Conservation (phyloP, 495 filamentous ascomycete species). For the Neurospora tetraspora region DNA sequence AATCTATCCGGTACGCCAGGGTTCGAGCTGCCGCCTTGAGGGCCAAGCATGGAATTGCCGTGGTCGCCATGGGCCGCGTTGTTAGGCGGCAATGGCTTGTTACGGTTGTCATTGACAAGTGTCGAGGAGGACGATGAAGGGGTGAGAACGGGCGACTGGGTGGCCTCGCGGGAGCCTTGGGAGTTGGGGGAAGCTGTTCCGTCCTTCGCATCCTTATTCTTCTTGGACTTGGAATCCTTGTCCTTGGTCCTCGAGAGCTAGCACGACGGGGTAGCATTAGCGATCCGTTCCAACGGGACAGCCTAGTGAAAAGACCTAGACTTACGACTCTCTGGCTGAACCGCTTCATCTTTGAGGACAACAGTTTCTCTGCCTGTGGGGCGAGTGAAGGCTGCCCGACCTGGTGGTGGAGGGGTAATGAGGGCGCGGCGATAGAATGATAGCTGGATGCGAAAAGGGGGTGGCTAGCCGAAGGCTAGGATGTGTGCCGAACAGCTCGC, state of each 20-base stretch:
- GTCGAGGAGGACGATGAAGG: conserved; percentile 81
- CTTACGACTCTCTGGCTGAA: conserved; percentile 94
- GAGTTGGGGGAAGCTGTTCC: conserved; percentile 69
- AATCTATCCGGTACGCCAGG: conserved; percentile 35
- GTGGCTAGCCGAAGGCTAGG: background rate
- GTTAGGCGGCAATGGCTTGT: conserved; percentile 63
- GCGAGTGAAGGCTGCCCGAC: conserved; percentile 24
- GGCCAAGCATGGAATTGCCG: conserved; percentile 31
- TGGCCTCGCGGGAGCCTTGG: conserved; percentile 39
- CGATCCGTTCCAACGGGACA: conserved; percentile 6
- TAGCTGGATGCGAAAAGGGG: background rate
- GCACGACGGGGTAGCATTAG: conserved; percentile 22
- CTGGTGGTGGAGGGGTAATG: conserved; percentile 16
- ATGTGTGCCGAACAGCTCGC: background rate
- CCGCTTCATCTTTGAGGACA: conserved; percentile 75
- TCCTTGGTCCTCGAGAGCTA: conserved; percentile 95
- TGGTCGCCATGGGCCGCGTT: conserved; percentile 49
- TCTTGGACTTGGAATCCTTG: conserved; percentile 81
- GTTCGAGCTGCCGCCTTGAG: conserved; percentile 21
- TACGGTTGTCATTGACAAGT: conserved; percentile 65
- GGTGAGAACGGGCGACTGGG: conserved; percentile 51
- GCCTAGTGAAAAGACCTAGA: conserved; percentile 6
- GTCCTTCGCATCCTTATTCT: conserved; percentile 79
- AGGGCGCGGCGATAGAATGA: background rate
- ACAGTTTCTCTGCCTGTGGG: conserved; percentile 27